Conservation (phyloP, 108 stramenopile species). For the Cyclotella sp. region DNA sequence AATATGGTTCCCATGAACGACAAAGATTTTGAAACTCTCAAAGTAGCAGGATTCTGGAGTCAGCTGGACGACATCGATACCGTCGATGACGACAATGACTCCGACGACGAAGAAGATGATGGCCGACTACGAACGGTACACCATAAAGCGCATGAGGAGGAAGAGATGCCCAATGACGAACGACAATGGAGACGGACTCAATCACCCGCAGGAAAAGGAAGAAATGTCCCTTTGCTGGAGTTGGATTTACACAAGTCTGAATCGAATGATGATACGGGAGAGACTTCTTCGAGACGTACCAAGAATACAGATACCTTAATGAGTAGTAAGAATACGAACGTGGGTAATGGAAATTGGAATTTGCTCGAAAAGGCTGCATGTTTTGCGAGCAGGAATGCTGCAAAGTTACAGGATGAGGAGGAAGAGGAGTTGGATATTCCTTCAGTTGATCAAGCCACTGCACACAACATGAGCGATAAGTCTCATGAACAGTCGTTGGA, state of each 20-base stretch:
- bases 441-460: not conserved
- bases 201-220: not conserved
- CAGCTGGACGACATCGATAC: constrained; percentile 35
- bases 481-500: too few relatives aligned
- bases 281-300: not conserved
- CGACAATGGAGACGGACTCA: constrained; percentile 13
- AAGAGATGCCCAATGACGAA: constrained; percentile 43
- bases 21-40: constrained; percentile 28
- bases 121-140: not conserved
- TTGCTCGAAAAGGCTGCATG: constrained; percentile 36
- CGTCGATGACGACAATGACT: constrained; percentile 13
- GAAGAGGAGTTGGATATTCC: constrained; percentile 5
- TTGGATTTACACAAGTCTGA: not conserved
- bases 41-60: constrained; percentile 54
- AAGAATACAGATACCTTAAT: not conserved
- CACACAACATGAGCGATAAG: not conserved
- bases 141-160: constrained; percentile 6
- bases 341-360: constrained; percentile 34
- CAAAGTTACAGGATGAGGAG: not conserved
- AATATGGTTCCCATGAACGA: constrained; percentile 7
- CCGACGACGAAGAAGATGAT: not conserved
- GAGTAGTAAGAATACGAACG: not conserved
- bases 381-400: constrained; percentile 29
- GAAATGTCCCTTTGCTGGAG: not conserved
- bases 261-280: not conserved